Percentiles rank a stretch among this genome's conserved stretches.
Conservation (phyloP, 768 basidiomycete species). For the Lyophyllum semitale region DNA sequence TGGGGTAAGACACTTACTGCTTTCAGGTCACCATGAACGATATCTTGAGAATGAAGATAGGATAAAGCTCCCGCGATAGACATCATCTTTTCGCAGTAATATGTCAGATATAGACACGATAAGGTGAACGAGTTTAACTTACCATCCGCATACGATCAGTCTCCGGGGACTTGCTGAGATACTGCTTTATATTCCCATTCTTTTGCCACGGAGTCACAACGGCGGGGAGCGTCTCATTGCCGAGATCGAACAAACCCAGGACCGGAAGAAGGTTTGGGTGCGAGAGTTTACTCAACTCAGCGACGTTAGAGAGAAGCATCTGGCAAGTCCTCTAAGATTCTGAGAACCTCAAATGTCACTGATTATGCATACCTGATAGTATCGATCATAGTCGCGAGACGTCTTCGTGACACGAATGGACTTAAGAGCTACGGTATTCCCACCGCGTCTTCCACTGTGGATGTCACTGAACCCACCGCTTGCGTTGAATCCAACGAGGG, state of each 20-base stretch:
- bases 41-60: conserved; percentile 2
- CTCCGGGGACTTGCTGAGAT: not conserved
- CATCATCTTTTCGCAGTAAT: not conserved
- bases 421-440: no score
- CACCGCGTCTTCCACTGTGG: no score
- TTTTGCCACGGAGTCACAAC: not conserved
- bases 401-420: no score
- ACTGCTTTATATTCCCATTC: conserved; percentile 1
- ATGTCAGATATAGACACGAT: not conserved
- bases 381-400: no score
- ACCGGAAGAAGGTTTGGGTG: conserved; percentile 5
- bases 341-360: not conserved
- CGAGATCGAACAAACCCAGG: not conserved
- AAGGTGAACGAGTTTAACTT: not conserved
- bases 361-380: no score
- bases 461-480: no score
- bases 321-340: not conserved
- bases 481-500: no score
- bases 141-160: not conserved
- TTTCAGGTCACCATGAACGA: conserved; percentile 9
- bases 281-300: not conserved
- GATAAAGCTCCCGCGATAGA: not conserved
- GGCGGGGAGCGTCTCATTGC: not conserved
- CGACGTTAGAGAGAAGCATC: not conserved
- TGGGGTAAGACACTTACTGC: not conserved